Conservation (phyloP, 2,329 filamentous ascomycete genomes). For the Xylogone sp. region DNA sequence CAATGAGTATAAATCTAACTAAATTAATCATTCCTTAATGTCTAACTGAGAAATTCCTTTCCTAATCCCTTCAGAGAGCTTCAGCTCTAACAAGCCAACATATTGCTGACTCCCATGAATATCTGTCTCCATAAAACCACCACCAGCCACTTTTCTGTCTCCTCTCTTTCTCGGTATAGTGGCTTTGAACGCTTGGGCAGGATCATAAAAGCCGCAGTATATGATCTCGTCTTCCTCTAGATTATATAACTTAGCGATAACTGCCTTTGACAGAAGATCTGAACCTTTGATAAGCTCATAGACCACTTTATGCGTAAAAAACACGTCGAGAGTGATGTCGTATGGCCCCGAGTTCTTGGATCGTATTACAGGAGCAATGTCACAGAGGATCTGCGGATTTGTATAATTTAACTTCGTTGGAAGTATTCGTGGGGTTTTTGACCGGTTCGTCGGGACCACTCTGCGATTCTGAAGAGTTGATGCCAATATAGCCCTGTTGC, state of each 20-base stretch:
- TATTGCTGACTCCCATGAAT: constrained; percentile 37
- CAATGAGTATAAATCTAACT: too few relatives aligned
- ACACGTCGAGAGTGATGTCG: constrained; percentile 48
- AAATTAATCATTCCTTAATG: too few relatives aligned
- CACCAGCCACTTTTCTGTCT: constrained; percentile 26
- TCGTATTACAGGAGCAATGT: constrained; percentile 39
- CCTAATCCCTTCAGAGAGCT: background rate
- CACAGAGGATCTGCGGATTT: constrained; percentile 33
- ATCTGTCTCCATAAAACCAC: constrained; percentile 33
- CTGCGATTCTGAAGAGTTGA: background rate
- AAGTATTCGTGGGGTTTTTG: constrained; percentile 40
- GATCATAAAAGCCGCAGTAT: constrained; percentile 32
- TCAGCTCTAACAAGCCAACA: constrained; percentile 28
- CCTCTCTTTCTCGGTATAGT: constrained; percentile 30
- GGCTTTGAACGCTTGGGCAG: constrained; percentile 43
- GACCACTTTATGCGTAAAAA: constrained; percentile 35
- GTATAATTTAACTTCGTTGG: too few relatives aligned
- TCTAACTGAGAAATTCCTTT: too few relatives aligned
- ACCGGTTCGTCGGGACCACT: constrained; percentile 17
- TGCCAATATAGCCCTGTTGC: background rate
- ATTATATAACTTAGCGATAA: constrained; percentile 29
- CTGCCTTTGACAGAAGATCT: constrained; percentile 29
- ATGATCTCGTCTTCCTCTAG: constrained; percentile 10
- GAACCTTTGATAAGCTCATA: constrained; percentile 34
- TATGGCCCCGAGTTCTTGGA: constrained; percentile 50